Evolutionary conservation across 2,329 filamentous ascomycete genomes (phyloP).

Genomic region (Cryphonectria radicalis): DNA sequence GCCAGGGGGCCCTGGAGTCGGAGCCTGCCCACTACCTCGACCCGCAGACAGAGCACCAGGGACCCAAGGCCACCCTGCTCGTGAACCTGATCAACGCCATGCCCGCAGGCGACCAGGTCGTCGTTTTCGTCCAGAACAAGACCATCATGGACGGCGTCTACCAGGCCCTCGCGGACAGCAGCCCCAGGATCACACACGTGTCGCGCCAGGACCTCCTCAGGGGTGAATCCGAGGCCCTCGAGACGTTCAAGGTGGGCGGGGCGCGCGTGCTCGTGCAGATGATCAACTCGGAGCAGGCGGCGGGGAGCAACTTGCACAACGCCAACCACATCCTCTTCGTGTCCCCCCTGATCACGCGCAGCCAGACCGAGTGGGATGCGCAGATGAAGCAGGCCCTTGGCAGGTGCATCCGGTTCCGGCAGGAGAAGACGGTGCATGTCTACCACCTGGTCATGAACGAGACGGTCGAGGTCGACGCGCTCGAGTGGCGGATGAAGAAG

Average conservation of each 20-base stretch:
- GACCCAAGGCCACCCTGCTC: constrained; percentile 32
- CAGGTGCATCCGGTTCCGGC: constrained; percentile 45
- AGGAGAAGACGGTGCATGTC: constrained; percentile 43
- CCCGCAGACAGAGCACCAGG: constrained; percentile 26
- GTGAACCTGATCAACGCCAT: constrained; percentile 35
- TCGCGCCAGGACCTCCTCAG: constrained; percentile 5
- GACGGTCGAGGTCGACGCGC: constrained; percentile 47
- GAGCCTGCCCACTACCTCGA: constrained; percentile 17
- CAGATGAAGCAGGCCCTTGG: constrained; percentile 47
- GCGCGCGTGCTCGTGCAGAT: constrained; percentile 43
- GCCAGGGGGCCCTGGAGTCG: constrained; percentile 3
- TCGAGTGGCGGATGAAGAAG: constrained; percentile 33
- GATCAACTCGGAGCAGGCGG: constrained; percentile 44
- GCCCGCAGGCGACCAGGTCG: constrained; percentile 33
- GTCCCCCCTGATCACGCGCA: constrained; percentile 39
- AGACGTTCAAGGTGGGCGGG: constrained; percentile 36
- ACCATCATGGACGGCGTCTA: constrained; percentile 37
- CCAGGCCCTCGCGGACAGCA: constrained; percentile 25
- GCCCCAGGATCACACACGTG: constrained; percentile 26
- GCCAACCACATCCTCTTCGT: constrained; percentile 50
- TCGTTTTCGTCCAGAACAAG: constrained; percentile 46
- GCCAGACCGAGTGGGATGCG: constrained; percentile 40
- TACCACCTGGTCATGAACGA: constrained; percentile 45
- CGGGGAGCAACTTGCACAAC: constrained; percentile 46
- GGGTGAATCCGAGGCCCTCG: constrained; percentile 29